Conservation (phyloP, 1,284 basidiomycete species). For the Xerocomus amazonicus region DNA sequence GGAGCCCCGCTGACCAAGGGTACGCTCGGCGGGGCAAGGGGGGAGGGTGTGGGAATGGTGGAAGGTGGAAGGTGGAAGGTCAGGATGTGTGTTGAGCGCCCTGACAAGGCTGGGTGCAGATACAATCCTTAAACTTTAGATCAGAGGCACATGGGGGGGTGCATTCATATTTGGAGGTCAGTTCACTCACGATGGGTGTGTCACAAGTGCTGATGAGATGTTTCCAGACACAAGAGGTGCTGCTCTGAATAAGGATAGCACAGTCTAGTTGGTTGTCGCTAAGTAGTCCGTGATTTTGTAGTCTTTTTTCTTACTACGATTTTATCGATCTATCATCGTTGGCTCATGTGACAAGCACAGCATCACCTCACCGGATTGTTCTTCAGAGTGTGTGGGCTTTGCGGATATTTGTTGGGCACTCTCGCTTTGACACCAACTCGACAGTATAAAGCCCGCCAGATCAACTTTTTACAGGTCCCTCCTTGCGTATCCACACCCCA, state of each 20-base stretch:
- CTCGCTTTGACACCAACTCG: conserved; percentile 20
- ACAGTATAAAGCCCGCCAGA: conserved; percentile 3
- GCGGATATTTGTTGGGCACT: conserved; percentile 23
- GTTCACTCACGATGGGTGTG: background rate
- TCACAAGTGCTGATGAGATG: conserved; percentile 8
- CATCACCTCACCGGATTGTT: too few relatives aligned
- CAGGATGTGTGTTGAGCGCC: conserved; percentile 4
- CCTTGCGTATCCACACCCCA: background rate
- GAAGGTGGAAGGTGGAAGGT: conserved; percentile 1
- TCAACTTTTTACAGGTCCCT: background rate
- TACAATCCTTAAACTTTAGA: conserved; percentile 8
- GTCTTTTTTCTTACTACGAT: conserved; percentile 14
- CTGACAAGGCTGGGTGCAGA: conserved; percentile 7
- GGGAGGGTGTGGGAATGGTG: conserved; percentile 21
- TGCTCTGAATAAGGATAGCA: conserved; percentile 16
- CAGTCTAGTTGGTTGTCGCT: conserved; percentile 13
- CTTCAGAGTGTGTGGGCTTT: conserved; percentile 15
- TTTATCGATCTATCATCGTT: conserved; percentile 23
- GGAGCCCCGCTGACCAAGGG: conserved; percentile 61
- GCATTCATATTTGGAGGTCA: conserved; percentile 23
- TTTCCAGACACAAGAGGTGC: conserved; percentile 11
- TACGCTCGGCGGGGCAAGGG: conserved; percentile 57
- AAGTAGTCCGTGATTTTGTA: conserved; percentile 25
- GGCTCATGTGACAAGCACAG: conserved; percentile 17
- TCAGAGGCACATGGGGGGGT: conserved; percentile 12